Base-by-base conservation (phyloP, 495 filamentous ascomycete species). In the Podospora appendiculata region DNA sequence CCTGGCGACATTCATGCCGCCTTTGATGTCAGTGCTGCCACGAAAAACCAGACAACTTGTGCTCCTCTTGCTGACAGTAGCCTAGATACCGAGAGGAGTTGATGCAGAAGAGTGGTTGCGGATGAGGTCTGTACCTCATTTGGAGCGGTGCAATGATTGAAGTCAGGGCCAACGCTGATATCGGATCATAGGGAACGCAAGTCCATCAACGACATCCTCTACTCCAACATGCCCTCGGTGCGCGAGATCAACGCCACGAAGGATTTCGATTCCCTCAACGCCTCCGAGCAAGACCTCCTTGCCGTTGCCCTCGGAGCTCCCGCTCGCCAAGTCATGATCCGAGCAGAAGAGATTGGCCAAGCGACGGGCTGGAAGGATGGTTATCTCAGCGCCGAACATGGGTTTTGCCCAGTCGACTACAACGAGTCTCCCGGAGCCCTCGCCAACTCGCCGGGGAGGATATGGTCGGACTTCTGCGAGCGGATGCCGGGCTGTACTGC, bases 391-490 rank as follows among this genome's bases (percentile, higher is more conserved):
- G 65, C 67, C 43, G 69, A 72, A 48, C 70, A 74, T 47, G 77
- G 77, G 2, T 79, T 78, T 51, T 75, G 73, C 51, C 75, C 74
- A 16, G 67, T 68, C 34, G 74, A 79, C 50, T 70, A 76, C 51
- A 67, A 70, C 55, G 74, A 74, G 39, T 63, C 75, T 2, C 69
- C 69, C 6, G 72, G 69, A 9, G 74, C 72, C 0, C 62, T 79
- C 11, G 66, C 73, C 17, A 69, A 62, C 45, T 74, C 74, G 0
- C 72, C 73, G 1, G 75, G 75, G 6, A 64, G 76, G 46, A 70
- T 78, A 54, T 79, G 76, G 76, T 70, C 72, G 8, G 75, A 78
- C 52, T 63, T 79, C 1, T 78, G 74, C 56, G 72, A 76, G 46
- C 64, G 75, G 18, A 78, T 78, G 74, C 76, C 76, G 0, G 76